These are phyloP conservation scores for Aethionema arabicum DNA, from an alignment of 345 rosid species.

Conservation along the genomic window DNA sequence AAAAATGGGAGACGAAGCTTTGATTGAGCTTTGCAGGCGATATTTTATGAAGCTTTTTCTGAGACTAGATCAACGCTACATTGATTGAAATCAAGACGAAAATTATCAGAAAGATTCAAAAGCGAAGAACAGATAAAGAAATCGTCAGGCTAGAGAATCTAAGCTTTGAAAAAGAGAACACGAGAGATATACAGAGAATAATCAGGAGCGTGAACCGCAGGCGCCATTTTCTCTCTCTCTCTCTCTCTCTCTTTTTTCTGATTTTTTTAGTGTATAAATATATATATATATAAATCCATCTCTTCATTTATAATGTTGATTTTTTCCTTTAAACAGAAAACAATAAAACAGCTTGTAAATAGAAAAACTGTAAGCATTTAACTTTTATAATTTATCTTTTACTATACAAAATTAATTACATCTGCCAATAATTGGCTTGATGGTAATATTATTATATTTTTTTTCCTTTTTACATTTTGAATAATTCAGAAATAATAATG, in stretches of 20 bases:
- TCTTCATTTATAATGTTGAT: too few species aligned
- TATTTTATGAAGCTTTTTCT: not conserved
- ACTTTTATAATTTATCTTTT: too few species aligned
- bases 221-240: not conserved
- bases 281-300: too few species aligned
- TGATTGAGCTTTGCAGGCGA: not conserved
- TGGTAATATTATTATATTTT: too few species aligned
- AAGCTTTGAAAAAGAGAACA: conserved; percentile 18
- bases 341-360: not conserved
- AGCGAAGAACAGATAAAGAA: conserved; percentile 6
- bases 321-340: too few species aligned
- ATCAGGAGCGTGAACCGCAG: conserved; percentile 3
- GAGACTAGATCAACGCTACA: not conserved
- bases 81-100: not conserved
- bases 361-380: not conserved
- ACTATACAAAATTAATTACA: too few species aligned
- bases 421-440: too few species aligned
- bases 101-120: conserved; percentile 18
- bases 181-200: conserved; percentile 5
- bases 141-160: conserved; percentile 23
- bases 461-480: too few species aligned
- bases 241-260: not conserved
- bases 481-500: too few species aligned
- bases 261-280: too few species aligned
- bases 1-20: conserved; percentile 3